phyloP scores from a whole-genome alignment of 306 rosid species.

The Neltuma alba region DNA sequence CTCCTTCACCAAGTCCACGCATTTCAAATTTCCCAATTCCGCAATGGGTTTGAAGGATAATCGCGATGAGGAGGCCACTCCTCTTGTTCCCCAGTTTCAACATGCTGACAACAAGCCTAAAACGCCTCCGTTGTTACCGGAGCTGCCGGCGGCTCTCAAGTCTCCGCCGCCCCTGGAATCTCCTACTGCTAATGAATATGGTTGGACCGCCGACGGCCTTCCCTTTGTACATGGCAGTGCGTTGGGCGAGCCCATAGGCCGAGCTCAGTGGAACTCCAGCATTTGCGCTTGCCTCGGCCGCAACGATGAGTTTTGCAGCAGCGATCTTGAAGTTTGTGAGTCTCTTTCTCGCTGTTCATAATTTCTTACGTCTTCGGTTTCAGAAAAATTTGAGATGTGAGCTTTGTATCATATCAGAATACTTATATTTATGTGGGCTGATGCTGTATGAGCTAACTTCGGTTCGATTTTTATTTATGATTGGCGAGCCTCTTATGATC shows the following conservation, averaged over 20 bases:
- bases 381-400: background rate
- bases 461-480: background rate
- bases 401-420: background rate
- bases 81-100: constrained; percentile 57
- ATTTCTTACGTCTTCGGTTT: background rate
- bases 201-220: constrained; percentile 83
- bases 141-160: constrained; percentile 13
- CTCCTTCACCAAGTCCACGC: background rate
- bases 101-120: constrained; percentile 30
- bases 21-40: background rate
- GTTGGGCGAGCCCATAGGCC: constrained; percentile 84
- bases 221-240: constrained; percentile 68
- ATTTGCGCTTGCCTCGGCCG: constrained; percentile 79
- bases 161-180: constrained; percentile 28
- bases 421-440: background rate
- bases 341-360: background rate
- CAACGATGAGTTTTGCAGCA: constrained; percentile 81
- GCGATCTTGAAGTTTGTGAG: constrained; percentile 99
- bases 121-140: background rate
- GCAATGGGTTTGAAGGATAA: constrained; percentile 38
- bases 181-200: constrained; percentile 38
- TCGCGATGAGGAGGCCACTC: constrained; percentile 64
- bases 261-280: constrained; percentile 72
- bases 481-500: background rate
- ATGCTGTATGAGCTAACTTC: background rate